A percentile compares a stretch with the other conserved stretches of the same genome.
phyloP scores from a whole-genome alignment of 305 asterid genomes.

The Petunia hybrid region DNA sequence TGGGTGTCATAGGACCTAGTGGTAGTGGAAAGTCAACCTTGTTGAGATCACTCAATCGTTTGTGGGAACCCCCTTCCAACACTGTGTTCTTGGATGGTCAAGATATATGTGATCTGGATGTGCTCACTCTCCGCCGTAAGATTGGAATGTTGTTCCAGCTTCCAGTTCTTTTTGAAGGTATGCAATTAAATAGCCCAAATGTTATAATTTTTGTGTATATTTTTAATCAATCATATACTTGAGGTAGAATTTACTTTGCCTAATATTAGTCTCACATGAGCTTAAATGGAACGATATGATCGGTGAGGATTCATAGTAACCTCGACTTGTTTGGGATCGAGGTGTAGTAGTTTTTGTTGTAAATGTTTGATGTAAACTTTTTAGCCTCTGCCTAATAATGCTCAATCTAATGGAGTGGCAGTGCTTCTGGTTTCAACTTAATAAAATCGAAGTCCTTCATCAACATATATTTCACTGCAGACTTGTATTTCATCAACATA shows the following conservation, averaged over 20 bases:
- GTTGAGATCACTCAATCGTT: conserved; percentile 58
- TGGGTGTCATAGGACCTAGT: conserved; percentile 70
- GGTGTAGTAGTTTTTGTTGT: too few species aligned
- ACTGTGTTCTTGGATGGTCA: conserved; percentile 58
- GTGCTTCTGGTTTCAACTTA: background rate
- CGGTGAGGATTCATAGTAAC: too few species aligned
- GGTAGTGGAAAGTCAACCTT: conserved; percentile 72
- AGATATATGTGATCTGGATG: conserved; percentile 59
- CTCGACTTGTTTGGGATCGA: too few species aligned
- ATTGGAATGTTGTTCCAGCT: conserved; percentile 73
- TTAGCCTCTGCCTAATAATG: background rate
- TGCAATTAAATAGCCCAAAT: background rate
- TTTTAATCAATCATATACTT: too few species aligned
- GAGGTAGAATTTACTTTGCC: too few species aligned
- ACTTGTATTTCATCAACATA: too few species aligned
- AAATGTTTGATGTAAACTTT: background rate
- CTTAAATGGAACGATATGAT: too few species aligned
- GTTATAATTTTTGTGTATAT: background rate
- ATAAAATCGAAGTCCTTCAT: background rate
- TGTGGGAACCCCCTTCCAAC: conserved; percentile 63
- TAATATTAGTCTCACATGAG: too few species aligned
- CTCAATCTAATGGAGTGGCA: conserved; percentile 8
- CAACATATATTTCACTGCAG: too few species aligned
- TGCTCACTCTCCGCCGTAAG: conserved; percentile 54
- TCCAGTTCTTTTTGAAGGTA: conserved; percentile 63